Evolutionary conservation across 2,329 filamentous ascomycete genomes (phyloP), one percentile per base, ranked within the genome.

Genomic region (Penicillium psychrosexuale): DNA sequence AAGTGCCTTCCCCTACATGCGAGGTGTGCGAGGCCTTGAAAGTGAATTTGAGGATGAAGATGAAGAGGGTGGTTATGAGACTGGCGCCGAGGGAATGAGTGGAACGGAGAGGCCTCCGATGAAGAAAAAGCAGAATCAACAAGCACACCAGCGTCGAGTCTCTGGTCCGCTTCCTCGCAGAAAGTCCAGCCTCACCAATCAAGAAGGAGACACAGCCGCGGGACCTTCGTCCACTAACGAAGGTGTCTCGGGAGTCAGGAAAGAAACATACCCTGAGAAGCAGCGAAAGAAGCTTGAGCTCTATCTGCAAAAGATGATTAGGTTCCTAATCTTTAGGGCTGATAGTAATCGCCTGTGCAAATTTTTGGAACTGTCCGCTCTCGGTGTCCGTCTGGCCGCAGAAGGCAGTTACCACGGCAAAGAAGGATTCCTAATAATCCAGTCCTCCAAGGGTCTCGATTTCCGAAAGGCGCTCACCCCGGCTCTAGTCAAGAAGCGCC

Each of bases 331-430:
- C 75, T 99, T 99, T 76, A 85, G 93, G 43, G 87, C 94, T 7
- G 93, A 97, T 73, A 97, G 91, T 75, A 97, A 97, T 67, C 86
- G 94, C 9, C 80, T 99, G 4, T 99, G 94, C 76, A 94, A 95
- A 61, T 99, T 99, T 71, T 79, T 99, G 2, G 94, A 99, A 71
- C 79, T 99, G 8, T 99, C 94, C 19, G 93, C 95, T 0, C 80
- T 99, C 5, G 94, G 94, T 22, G 91, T 99, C 47, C 87, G 95
- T 45, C 83, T 99, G 47, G 94, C 94, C 24, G 91, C 93, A 0
- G 95, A 99, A 73, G 92, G 91, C 28, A 96, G 92, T 65, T 97
- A 97, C 66, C 94, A 99, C 69, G 95, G 94, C 56, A 99, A 99
- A 73, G 95, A 99, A 74, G 95, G 94, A 15, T 92, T 89, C 69